Evolutionary conservation across 192 early-diverging fungal species (phyloP), one percentile per base, ranked within the genome.

Genomic region (Linderina pennispora): DNA sequence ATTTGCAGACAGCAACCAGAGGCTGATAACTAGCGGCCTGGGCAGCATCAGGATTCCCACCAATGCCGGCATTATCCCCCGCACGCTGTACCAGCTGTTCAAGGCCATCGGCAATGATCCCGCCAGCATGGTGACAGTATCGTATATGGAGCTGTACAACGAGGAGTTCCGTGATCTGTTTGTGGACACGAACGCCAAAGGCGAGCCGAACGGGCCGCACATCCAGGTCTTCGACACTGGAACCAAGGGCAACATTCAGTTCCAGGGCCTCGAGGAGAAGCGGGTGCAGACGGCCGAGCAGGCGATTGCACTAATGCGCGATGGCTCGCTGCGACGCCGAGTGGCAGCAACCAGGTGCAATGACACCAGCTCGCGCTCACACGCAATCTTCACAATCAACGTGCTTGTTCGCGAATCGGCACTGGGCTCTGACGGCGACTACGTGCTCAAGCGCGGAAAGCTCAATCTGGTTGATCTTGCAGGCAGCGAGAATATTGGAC

Each of bases 381-480:
- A 98, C 54, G 87, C 86, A 10, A 86, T 98, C 13, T 97, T 93
- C 58, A 85, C 90, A 1, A 80, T 98, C 17, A 93, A 84, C 3
- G 84, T 93, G 8, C 85, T 90, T 56, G 89, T 90, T 16, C 87
- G 85, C 48, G 95, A 98, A 60, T 43, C 57, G 4, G 61, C 62
- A 4, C 48, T 53, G 32, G 54, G 62, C 0, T 76, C 81, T 0
- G 87, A 88, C 28, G 89, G 91, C 20, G 88, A 95, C 48, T 89
- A 91, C 31, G 56, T 95, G 1, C 48, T 92, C n/a, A 93, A 90
- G 67, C 77, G 92, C 32, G 95, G 93, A 15, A 98, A 98, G 45
- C 69, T 98, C 13, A 94, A 97, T 55, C 74, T 99, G 17, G 96
- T 99, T 0, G 96, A 99, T 63, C 55, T 99, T 48, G 94, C 96